A percentile compares a stretch with the other conserved stretches of the same genome.
Evolutionary conservation across 805 yeast genomes (phyloP).

Genomic region (Grigorovia jiainica): DNA sequence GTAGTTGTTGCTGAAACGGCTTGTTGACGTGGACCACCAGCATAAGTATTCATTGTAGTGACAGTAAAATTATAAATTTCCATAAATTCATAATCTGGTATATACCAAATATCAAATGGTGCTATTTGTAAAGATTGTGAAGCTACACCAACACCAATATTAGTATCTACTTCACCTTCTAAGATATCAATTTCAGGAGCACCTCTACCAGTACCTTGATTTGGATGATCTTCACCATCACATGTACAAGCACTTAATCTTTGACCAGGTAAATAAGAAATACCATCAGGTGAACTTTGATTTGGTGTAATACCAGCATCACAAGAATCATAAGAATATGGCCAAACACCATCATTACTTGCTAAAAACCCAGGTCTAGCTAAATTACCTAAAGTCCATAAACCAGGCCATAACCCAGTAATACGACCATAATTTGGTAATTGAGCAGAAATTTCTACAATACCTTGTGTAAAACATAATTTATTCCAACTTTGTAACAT

Average conservation of each 20-base stretch:
- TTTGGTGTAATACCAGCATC: constrained; percentile 94
- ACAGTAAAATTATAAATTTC: constrained; percentile 59
- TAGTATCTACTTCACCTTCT: constrained; percentile 70
- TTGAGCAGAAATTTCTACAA: constrained; percentile 62
- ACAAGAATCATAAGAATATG: constrained; percentile 76
- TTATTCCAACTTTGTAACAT: constrained; percentile 92
- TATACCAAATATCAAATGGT: constrained; percentile 90
- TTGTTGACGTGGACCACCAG: constrained; percentile 92
- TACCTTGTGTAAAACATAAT: constrained; percentile 81
- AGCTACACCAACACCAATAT: constrained; percentile 53
- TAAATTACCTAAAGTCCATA: constrained; percentile 89
- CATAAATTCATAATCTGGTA: constrained; percentile 75
- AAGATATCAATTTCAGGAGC: constrained; percentile 92
- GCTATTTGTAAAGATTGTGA: constrained; percentile 92
- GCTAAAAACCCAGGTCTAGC: constrained; percentile 88
- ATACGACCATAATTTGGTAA: constrained; percentile 73
- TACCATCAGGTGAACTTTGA: constrained; percentile 85
- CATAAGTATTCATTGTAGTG: constrained; percentile 79
- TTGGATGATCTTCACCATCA: constrained; percentile 78
- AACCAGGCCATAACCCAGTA: constrained; percentile 91
- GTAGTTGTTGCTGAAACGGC: constrained; percentile 80
- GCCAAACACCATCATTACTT: constrained; percentile 91
- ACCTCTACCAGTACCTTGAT: constrained; percentile 80
- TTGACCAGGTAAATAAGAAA: constrained; percentile 81
- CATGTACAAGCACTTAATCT: constrained; percentile 70